Evolutionary conservation across 768 basidiomycete species (phyloP).

Genomic region (Amanita molliuscula): DNA sequence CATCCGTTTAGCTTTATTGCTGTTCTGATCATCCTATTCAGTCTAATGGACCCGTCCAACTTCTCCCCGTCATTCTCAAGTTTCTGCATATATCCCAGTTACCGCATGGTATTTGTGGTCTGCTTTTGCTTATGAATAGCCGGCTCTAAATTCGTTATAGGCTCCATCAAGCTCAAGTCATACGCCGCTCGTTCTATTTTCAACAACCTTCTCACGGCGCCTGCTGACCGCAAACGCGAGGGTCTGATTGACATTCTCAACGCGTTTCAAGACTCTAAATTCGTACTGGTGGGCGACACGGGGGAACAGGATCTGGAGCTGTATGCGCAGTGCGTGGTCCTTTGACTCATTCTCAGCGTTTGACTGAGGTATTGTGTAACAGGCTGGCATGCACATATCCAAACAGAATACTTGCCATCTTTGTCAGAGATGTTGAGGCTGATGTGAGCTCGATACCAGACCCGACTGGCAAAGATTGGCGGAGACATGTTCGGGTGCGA

Average conservation of each 20-base stretch:
- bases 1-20: neutral
- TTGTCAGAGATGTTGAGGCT: constrained; percentile 66
- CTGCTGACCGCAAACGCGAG: constrained; percentile 73
- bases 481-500: constrained; percentile 13
- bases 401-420: constrained; percentile 64
- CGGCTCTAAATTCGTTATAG: constrained; percentile 19
- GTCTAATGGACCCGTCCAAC: constrained; percentile 86
- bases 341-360: neutral
- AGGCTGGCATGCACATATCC: constrained; percentile 61
- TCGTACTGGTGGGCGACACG: constrained; percentile 84
- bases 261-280: constrained; percentile 61
- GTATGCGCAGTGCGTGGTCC: constrained; percentile 49
- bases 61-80: constrained; percentile 67
- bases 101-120: constrained; percentile 40
- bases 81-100: constrained; percentile 65
- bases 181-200: constrained; percentile 81
- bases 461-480: constrained; percentile 43
- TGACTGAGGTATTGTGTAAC: neutral
- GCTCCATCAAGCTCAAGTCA: constrained; percentile 74
- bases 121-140: neutral
- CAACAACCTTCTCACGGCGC: constrained; percentile 71
- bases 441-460: constrained; percentile 39
- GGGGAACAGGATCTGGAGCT: constrained; percentile 95
- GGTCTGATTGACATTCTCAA: constrained; percentile 73
- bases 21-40: constrained; percentile 14